These are phyloP conservation scores for Nothomitra cinnamomea DNA, from an alignment of 2,329 filamentous ascomycete species.

Conservation along the genomic window DNA sequence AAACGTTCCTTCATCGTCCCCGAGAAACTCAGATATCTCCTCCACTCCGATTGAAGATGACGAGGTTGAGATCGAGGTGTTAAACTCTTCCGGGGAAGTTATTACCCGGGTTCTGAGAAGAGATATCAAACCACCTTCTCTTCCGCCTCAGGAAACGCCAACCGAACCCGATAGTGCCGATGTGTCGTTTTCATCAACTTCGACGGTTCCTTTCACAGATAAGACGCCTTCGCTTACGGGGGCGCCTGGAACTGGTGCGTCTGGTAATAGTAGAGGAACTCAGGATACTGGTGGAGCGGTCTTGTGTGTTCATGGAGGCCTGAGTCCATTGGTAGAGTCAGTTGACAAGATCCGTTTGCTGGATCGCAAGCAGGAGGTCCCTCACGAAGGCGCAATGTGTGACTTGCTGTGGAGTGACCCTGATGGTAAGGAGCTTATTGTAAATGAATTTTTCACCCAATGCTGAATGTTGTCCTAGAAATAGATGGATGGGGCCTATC, in stretches of 20 bases:
- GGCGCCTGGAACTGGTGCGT: constrained; percentile 63
- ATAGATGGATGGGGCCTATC: constrained; percentile 95
- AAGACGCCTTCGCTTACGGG: constrained; percentile 39
- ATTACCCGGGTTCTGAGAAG: constrained; percentile 53
- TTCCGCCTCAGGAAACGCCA: background rate
- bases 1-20: constrained; percentile 21
- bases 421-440: too few relatives aligned
- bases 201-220: constrained; percentile 6
- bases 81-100: constrained; percentile 67
- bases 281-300: constrained; percentile 60
- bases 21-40: constrained; percentile 21
- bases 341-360: constrained; percentile 92
- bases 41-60: constrained; percentile 31
- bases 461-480: constrained; percentile 33
- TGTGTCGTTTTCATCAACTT: constrained; percentile 12
- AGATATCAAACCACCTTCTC: constrained; percentile 14
- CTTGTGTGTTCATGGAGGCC: constrained; percentile 85
- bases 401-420: constrained; percentile 96
- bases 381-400: constrained; percentile 97
- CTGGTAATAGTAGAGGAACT: constrained; percentile 45
- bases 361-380: constrained; percentile 94
- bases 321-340: constrained; percentile 79
- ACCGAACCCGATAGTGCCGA: constrained; percentile 8
- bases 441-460: too few relatives aligned
- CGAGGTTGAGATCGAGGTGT: constrained; percentile 82